Percentiles rank a stretch among this genome's conserved stretches.
These are phyloP conservation scores for Colletotrichum costaricense DNA, from an alignment of 2,329 filamentous ascomycete genomes.

Conservation along the genomic window DNA sequence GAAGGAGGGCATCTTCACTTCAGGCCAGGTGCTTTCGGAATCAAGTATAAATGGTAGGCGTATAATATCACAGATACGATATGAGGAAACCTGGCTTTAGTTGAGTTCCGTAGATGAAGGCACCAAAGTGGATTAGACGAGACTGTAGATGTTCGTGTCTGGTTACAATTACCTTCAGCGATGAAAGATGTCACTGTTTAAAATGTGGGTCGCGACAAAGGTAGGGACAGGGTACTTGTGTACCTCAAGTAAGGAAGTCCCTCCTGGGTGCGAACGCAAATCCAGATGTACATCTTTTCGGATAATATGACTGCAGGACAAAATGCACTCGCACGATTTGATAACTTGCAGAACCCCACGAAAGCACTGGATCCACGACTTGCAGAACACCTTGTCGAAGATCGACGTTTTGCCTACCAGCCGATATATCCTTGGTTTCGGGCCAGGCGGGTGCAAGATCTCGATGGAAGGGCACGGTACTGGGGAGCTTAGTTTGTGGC, in stretches of 20 bases:
- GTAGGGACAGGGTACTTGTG: neutral
- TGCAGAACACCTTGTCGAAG: neutral
- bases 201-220: neutral
- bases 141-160: neutral
- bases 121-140: neutral
- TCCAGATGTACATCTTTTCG: neutral
- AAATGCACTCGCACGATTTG: no score
- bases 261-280: neutral
- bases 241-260: neutral
- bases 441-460: slow-evolving; percentile 5
- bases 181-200: neutral
- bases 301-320: neutral
- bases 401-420: neutral
- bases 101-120: neutral
- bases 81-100: neutral
- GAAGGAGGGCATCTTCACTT: slow-evolving; percentile 10
- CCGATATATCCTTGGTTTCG: neutral
- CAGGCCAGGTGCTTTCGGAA: neutral
- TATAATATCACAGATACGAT: neutral
- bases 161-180: neutral
- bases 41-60: neutral
- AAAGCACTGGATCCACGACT: neutral
- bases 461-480: slow-evolving; percentile 3
- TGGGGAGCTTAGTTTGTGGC: neutral
- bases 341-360: neutral